Base-by-base conservation (phyloP, 495 filamentous ascomycete species). In the Rostrohypoxylon terebratum region DNA sequence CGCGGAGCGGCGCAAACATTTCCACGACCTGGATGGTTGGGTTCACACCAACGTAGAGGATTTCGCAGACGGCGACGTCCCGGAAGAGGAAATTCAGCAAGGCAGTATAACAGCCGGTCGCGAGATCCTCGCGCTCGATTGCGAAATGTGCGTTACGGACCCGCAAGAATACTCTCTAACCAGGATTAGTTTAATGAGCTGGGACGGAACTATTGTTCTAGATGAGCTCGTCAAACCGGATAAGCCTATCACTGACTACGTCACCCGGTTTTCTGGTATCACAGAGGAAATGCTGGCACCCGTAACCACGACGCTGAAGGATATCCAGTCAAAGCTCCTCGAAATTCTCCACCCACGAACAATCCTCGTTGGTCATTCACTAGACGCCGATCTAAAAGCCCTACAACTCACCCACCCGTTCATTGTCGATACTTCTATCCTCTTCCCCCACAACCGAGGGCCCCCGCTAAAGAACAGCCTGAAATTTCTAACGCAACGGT, bases 131-230 rank as follows among this genome's bases (percentile, higher is more conserved):
- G 90, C 93, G 9, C 84, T 99, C 57, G 96, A 99, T 73, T 99
- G 96, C 77, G 96, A 99, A 77, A 99, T 99, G 96, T 97, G 94
- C 75, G 87, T 90, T 76, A 95, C 94, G 0, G 90, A 90, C 68
- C 88, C 87, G 18, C 87, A 87, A 8, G 87, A 91, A 54, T 90
- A 88, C 23, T 94, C 94, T 51, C 87, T 99, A 51, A 95, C 96
- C 0, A 88, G 96, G 31, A 91, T 98, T 78, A 96, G 93, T 77
- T 70, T 99, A 25, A 82, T 98, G 7, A 81, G 86, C 54, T 99
- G 96, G 96, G 92, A 93, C 74, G 94, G 93, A 14, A 87, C 89
- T 38, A 87, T 91, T 4, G 81, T 98, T 11, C 81, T 98, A 25
- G 96, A 99, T 71, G 90, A 95, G 74, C 87, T 98, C 9, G 96